These are phyloP conservation scores for Annulohypoxylon maeteangense DNA, from an alignment of 495 filamentous ascomycete species.

Conservation along the genomic window DNA sequence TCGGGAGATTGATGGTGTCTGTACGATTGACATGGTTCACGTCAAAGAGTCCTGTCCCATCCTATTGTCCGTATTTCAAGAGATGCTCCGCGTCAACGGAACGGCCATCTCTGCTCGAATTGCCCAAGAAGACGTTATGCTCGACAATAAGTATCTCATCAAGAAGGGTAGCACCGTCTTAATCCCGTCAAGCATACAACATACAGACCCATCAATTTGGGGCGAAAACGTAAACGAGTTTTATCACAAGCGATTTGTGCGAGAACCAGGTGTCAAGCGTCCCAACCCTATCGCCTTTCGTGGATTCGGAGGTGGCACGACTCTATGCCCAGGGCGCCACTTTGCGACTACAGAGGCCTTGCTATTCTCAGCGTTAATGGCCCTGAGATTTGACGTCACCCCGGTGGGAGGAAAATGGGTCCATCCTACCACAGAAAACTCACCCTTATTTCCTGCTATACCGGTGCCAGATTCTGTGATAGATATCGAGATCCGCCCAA, in stretches of 20 bases:
- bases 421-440: neutral
- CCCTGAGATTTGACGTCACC: conserved; percentile 45
- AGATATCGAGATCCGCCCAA: neutral
- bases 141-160: conserved; percentile 39
- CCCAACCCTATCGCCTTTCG: conserved; percentile 52
- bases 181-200: conserved; percentile 36
- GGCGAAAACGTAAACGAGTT: conserved; percentile 52
- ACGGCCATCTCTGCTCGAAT: conserved; percentile 24
- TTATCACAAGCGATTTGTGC: conserved; percentile 54
- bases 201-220: conserved; percentile 44
- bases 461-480: neutral
- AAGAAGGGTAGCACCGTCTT: conserved; percentile 38
- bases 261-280: conserved; percentile 12
- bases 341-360: conserved; percentile 62
- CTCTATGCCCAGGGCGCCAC: conserved; percentile 61
- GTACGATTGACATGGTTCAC: conserved; percentile 22
- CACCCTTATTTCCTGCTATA: neutral
- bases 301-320: conserved; percentile 62
- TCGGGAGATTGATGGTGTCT: conserved; percentile 15
- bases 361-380: conserved; percentile 53
- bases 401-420: neutral
- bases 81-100: conserved; percentile 44
- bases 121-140: conserved; percentile 35
- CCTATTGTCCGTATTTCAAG: conserved; percentile 43
- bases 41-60: conserved; percentile 42